These are phyloP conservation scores for Syzygium malaccense DNA, from an alignment of 441 rosid genomes.

Conservation along the genomic window DNA sequence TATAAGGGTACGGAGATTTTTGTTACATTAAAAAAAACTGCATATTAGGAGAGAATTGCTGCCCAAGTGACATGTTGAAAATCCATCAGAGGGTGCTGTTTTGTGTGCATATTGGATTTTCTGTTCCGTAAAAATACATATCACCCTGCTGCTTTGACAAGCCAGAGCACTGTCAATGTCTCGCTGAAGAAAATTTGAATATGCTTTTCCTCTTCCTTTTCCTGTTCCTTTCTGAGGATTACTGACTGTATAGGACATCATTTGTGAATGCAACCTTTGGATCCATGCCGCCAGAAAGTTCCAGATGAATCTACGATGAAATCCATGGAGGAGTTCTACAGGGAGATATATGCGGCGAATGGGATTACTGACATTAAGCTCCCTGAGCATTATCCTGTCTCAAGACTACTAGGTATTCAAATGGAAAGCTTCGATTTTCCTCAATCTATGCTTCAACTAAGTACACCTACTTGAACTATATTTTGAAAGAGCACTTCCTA, in stretches of 20 bases:
- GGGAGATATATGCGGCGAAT: conserved; percentile 61
- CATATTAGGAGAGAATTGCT: background rate
- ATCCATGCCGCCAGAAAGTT: conserved; percentile 83
- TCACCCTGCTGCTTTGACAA: no score
- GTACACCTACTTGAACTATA: background rate
- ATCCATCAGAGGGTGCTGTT: no score
- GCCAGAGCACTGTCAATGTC: rapidly evolving
- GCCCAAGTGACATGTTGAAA: background rate
- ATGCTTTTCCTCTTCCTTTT: background rate
- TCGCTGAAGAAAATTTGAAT: background rate
- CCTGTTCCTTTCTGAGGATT: no score
- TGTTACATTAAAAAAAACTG: background rate
- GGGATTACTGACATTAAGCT: conserved; percentile 62
- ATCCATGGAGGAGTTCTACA: conserved; percentile 81
- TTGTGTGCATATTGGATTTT: no score
- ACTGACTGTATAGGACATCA: background rate
- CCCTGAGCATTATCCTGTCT: conserved; percentile 73
- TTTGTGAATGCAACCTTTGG: conserved; percentile 66
- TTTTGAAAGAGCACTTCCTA: rapidly evolving
- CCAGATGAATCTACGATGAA: conserved; percentile 74
- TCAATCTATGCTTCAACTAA: background rate
- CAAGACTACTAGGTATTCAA: conserved; percentile 61
- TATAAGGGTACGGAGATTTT: background rate
- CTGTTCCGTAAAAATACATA: no score
- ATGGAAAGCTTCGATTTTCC: background rate